Evolutionary conservation across 371 early-diverging fungal species (phyloP), one percentile per base, ranked within the genome.

Genomic region (Furculomyces boomerangus): DNA sequence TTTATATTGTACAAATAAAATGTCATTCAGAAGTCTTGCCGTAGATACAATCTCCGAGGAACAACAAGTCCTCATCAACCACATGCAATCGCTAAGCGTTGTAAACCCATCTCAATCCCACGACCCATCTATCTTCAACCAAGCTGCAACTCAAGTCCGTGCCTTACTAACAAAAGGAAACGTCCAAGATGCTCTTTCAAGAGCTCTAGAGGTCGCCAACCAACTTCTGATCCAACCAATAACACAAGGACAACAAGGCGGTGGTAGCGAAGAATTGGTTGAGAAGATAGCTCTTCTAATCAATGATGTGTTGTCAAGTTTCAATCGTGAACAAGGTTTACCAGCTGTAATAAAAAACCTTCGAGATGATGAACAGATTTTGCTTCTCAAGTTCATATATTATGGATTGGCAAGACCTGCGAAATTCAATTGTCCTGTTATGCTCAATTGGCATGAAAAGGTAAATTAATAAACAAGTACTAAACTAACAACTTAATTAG

Each of bases 321-420:
- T 81, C 28, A 79, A 78, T 55, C 76, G 82, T 54, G 63, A 77
- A 13, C 60, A 73, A 25, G 92, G 92, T 48, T 78, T 87, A 44
- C 56, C 76, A 30, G 56, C 61, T 29, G 61, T 83, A 51, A 69
- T 89, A 32, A 72, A 77, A 62, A 52, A 60, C 2, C 71, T 94
- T 49, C 50, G 64, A 5, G 59, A 63, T 10, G 78, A 77, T 27
- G 77, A 86, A 43, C 70, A 80, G 56, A 92, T 90, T 61, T 70
- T 80, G 8, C 62, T 93, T 64, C 79, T 91, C 74, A 92, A 89
- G 68, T 94, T 89, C 64, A 72, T 94, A 35, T 93, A 91, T 69
- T 77, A 84, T 20, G 91, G 88, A 26, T 74, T 94, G 78, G 86
- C 84, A 2, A 72, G 72, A 26, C 95, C 95, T 1, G 88, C 86